Percentiles rank a stretch among this genome's conserved stretches.
These are phyloP conservation scores for Hypoxylon crocopeplum DNA, from an alignment of 495 filamentous ascomycete genomes.

Conservation along the genomic window DNA sequence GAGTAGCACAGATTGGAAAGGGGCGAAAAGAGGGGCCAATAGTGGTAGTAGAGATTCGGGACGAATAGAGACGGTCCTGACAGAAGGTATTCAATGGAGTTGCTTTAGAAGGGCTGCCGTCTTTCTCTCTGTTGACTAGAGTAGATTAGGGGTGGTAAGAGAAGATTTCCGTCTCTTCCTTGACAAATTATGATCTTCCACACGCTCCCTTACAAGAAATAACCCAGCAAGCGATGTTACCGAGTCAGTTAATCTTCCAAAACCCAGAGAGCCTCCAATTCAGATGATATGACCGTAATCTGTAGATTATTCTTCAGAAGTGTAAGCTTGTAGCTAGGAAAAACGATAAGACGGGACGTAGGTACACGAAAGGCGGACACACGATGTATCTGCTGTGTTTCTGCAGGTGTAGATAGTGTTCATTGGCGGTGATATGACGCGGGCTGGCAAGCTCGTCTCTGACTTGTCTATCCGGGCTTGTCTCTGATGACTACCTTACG, in stretches of 20 bases:
- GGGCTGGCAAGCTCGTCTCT: conserved; percentile 21
- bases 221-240: background rate
- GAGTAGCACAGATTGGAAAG: conserved; percentile 1
- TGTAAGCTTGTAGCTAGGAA: conserved; percentile 2
- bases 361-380: conserved; percentile 8
- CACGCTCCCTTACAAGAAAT: too few relatives aligned
- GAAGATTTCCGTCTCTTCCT: background rate
- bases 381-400: conserved; percentile 10
- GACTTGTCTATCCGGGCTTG: conserved; percentile 24
- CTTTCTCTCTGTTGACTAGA: background rate
- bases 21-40: too few relatives aligned
- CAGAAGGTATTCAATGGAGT: conserved; percentile 4
- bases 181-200: background rate
- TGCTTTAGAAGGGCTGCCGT: background rate
- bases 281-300: background rate
- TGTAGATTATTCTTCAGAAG: conserved; percentile 1
- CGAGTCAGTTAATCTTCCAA: conserved; percentile 1
- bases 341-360: conserved; percentile 2
- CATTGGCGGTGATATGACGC: conserved; percentile 7
- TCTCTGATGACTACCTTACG: conserved; percentile 26
- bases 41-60: background rate
- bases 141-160: background rate
- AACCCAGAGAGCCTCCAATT: background rate
- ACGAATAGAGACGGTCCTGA: conserved; percentile 1
- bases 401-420: background rate